Conservation (phyloP, 2,329 filamentous ascomycete genomes). For the Aspergillus sp. region DNA sequence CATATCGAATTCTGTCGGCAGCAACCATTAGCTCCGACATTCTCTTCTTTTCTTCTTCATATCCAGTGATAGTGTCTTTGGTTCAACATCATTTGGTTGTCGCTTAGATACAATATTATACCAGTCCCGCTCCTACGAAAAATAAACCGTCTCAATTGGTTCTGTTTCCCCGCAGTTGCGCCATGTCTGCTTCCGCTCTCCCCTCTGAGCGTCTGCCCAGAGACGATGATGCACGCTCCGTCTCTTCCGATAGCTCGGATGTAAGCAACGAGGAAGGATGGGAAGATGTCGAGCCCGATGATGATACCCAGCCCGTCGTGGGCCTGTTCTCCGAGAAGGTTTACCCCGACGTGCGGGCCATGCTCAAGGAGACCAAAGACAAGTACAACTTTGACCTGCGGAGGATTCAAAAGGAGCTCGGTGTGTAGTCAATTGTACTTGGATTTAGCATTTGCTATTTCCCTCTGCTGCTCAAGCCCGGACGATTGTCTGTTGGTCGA, state of each 20-base stretch:
- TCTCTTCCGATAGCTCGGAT: conserved; percentile 48
- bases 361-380: conserved; percentile 69
- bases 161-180: conserved; percentile 9
- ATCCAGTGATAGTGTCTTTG: neutral
- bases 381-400: conserved; percentile 68
- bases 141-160: neutral
- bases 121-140: neutral
- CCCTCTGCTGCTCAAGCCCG: conserved; percentile 10
- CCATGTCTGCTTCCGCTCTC: conserved; percentile 34
- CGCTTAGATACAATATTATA: neutral
- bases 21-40: neutral
- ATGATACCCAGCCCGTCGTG: conserved; percentile 63
- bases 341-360: conserved; percentile 64
- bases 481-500: conserved; percentile 12
- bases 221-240: conserved; percentile 29
- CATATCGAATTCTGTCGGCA: neutral
- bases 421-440: conserved; percentile 38
- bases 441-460: conserved; percentile 11
- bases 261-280: conserved; percentile 55
- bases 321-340: conserved; percentile 68
- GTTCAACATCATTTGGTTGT: neutral
- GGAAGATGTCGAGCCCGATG: conserved; percentile 64
- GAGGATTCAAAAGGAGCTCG: conserved; percentile 55
- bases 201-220: conserved; percentile 21
- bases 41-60: neutral